A percentile compares a stretch with the other conserved stretches of the same genome.
Conservation (phyloP, 1,139 yeast genomes). For the Insectozyma bohioensis region DNA sequence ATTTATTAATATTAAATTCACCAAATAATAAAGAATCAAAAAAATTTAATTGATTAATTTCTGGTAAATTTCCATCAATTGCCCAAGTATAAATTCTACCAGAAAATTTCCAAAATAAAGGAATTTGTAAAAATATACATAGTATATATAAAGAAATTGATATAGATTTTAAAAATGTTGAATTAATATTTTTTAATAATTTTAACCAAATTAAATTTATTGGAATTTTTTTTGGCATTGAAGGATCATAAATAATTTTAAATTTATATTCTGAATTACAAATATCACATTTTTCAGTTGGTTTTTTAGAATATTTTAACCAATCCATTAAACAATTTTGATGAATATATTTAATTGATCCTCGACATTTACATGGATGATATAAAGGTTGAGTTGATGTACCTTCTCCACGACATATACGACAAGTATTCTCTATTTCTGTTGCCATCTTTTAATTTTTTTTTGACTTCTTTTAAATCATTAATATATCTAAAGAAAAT, state of each 20-base stretch:
- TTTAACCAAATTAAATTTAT: slow-evolving; percentile 42
- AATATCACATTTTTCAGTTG: slow-evolving; percentile 76
- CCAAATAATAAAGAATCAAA: slow-evolving; percentile 51
- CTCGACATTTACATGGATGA: slow-evolving; percentile 93
- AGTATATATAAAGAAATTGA: slow-evolving; percentile 35
- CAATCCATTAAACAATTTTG: slow-evolving; percentile 90
- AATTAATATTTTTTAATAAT: slow-evolving; percentile 28
- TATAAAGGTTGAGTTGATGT: slow-evolving; percentile 74
- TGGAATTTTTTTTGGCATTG: slow-evolving; percentile 72
- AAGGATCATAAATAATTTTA: slow-evolving; percentile 65
- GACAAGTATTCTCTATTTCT: slow-evolving; percentile 52
- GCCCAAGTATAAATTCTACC: slow-evolving; percentile 56
- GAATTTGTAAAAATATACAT: slow-evolving; percentile 53
- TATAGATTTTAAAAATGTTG: slow-evolving; percentile 23
- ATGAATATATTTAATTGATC: slow-evolving; percentile 90
- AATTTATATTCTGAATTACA: slow-evolving; percentile 80
- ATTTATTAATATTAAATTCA: slow-evolving; percentile 23
- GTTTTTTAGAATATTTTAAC: slow-evolving; percentile 66
- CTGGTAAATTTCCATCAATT: slow-evolving; percentile 51
- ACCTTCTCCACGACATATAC: slow-evolving; percentile 94
- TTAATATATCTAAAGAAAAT: no score
- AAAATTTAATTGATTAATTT: slow-evolving; percentile 32
- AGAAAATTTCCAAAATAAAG: slow-evolving; percentile 54
- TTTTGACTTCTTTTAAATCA: no score
- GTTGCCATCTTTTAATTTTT: slow-evolving; percentile 8